Base-by-base conservation (phyloP, 2,329 filamentous ascomycete genomes). In the Tolypocladium sp. region DNA sequence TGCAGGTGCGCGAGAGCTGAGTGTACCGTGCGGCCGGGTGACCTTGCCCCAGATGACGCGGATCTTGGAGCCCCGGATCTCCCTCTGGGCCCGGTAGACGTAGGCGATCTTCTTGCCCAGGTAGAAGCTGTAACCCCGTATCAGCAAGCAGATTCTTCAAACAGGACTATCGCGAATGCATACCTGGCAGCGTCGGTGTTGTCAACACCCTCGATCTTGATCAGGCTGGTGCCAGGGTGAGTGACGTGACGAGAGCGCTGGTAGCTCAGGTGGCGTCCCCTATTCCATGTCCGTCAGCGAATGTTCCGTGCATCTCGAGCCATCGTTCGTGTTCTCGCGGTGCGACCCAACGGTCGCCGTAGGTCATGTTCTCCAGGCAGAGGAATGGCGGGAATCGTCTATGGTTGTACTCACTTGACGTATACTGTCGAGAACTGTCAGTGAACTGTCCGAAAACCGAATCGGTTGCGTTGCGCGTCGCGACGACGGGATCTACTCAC, bases 1-100 rank as follows among this genome's bases (percentile, higher is more conserved):
- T 22, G 49, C 20, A 33, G 30, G 20, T 15, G 49, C 30, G 20
- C 37, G 52, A 41, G 41, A 61, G 58, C 30, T 40, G 58, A 55
- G 62, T 80, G 71, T 90, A 93, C 90, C 93, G 82, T 97, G 93
- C 77, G 92, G 88, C 76, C 92, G 85, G 77, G 91, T 96, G 77
- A 97, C 89, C 85, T 96, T 97, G 84, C 93, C 93, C 92, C 92
- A 97, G 84, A 97, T 97, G 71, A 97, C 89, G 76, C 93, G 88
- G 82, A 97, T 95, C 89, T 97, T 97, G 78, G 92, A 93, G 77
- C 94, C 94, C 74, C 93, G 90, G 75, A 96, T 85, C 84, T 96
- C 91, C 82, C 88, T 92, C 81, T 91, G 88, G 71, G 88, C 93
- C 76, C 92, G 91, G 87, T 97, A 99, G 80, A 99, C 92, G 80